Evolutionary conservation across 495 filamentous ascomycete species (phyloP).

Genomic region (Penicillium bialowiezense): DNA sequence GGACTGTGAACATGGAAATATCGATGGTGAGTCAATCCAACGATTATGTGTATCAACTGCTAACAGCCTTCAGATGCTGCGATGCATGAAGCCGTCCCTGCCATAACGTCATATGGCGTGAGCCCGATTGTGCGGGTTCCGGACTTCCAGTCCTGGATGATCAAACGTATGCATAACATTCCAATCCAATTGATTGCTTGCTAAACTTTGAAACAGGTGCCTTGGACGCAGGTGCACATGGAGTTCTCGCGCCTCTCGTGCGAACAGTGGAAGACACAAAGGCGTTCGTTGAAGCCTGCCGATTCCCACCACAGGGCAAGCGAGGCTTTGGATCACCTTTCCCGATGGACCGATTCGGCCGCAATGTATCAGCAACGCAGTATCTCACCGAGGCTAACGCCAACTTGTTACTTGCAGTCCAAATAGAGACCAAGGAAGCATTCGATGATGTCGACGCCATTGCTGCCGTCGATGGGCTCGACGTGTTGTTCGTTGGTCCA

Average conservation of each 20-base stretch:
- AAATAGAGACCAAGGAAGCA: slow-evolving; percentile 77
- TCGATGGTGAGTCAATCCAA: neutral
- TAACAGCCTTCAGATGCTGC: slow-evolving; percentile 52
- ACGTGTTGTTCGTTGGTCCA: slow-evolving; percentile 74
- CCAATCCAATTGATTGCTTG: slow-evolving; percentile 12
- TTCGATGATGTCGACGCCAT: slow-evolving; percentile 68
- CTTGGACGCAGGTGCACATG: slow-evolving; percentile 56
- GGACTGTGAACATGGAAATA: slow-evolving; percentile 10
- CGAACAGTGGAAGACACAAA: slow-evolving; percentile 64
- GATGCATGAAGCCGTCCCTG: slow-evolving; percentile 79
- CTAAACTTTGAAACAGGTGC: slow-evolving; percentile 50
- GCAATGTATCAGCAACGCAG: slow-evolving; percentile 23
- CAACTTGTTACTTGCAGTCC: slow-evolving; percentile 67
- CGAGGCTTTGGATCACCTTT: slow-evolving; percentile 27
- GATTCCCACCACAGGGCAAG: slow-evolving; percentile 28
- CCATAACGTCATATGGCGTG: slow-evolving; percentile 62
- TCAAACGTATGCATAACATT: slow-evolving; percentile 53
- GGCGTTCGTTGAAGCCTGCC: slow-evolving; percentile 53
- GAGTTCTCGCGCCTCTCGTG: slow-evolving; percentile 60
- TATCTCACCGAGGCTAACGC: slow-evolving; percentile 77
- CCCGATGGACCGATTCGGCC: slow-evolving; percentile 14
- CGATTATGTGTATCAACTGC: neutral
- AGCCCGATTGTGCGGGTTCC: slow-evolving; percentile 66
- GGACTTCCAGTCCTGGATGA: slow-evolving; percentile 66
- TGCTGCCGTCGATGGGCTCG: slow-evolving; percentile 66